Evolutionary conservation across 768 basidiomycete species (phyloP), one percentile per base, ranked within the genome.

Genomic region (Leccinum broughii): DNA sequence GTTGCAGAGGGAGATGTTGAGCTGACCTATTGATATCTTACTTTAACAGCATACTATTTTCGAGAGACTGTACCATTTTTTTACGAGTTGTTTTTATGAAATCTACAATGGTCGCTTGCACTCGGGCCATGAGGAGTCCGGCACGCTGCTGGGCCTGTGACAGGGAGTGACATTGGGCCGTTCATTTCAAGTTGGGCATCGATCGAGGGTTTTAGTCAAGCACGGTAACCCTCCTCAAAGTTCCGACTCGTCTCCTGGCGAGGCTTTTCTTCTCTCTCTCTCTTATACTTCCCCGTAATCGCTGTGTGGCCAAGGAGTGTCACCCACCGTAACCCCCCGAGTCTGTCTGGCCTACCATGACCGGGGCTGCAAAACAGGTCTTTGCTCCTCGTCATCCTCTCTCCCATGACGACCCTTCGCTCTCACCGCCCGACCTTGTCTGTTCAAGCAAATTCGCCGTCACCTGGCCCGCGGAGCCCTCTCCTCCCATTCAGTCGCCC

Each of bases 1-100:
- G 92, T 93, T 65, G 91, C 93, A 30, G 91, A 91, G 81, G 88
- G 83, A 41, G 88, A 85, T 73, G 83, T 85, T 68, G 85, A 87
- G 70, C 72, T 87, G 68, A 74, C 75, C 32, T 77, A 77, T 58
- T 77, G 62, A 76, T 56, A 60, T n/a, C 63, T 62, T 71, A 72
- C 55, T 54, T 53, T 73, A 70, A 51, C 56, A 62, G 52, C 61
- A 30, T 51, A 62, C 64, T 74, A 70, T 63, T 72, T 41, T 26
- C 55, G 63, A 60, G 69, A 59, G 61, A 57, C 26, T 67, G 65
- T 64, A 61, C 11, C 56, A 13, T 50, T 68, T 65, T 65, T 34
- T 39, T 55, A 53, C 41, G 53, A 22, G 56, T 59, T 57, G 62
- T 68, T 66, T 64, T 62, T 63, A 76, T 67, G 69, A 74, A 72